These are phyloP conservation scores for Rubus idaeus DNA, from an alignment of 306 rosid species.

Conservation along the genomic window DNA sequence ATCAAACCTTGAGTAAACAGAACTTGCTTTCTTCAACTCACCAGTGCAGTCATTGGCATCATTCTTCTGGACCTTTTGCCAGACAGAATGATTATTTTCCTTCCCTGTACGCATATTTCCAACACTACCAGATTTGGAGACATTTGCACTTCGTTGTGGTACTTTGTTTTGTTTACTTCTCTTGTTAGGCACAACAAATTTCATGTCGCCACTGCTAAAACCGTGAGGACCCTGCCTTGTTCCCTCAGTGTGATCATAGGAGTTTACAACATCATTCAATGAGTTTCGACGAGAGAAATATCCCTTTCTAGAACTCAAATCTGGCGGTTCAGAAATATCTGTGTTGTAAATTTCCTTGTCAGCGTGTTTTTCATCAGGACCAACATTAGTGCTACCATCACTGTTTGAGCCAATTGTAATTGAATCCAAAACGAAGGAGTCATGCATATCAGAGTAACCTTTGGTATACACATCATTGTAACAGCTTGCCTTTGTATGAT, in stretches of 20 bases:
- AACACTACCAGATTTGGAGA: conserved; percentile 38
- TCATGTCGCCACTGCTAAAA: conserved; percentile 28
- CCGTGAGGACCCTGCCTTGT: conserved; percentile 35
- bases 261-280: conserved; percentile 22
- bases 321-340: conserved; percentile 24
- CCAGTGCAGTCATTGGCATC: conserved; percentile 34
- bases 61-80: conserved; percentile 84
- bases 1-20: conserved; percentile 35
- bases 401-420: conserved; percentile 44
- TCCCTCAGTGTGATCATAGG: conserved; percentile 38
- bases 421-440: conserved; percentile 43
- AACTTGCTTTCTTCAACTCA: conserved; percentile 47
- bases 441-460: conserved; percentile 22
- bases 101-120: conserved; percentile 51
- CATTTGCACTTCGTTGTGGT: conserved; percentile 42
- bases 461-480: conserved; percentile 28
- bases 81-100: conserved; percentile 66
- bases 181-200: conserved; percentile 30
- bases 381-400: conserved; percentile 31
- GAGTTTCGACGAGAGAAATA: conserved; percentile 29
- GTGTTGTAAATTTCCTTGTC: conserved; percentile 32
- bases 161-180: conserved; percentile 51
- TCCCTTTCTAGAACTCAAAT: conserved; percentile 37
- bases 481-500: conserved; percentile 20
- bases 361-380: conserved; percentile 32